These are phyloP conservation scores for Aspergillus amoenus DNA, from an alignment of 2,329 filamentous ascomycete species.

Conservation along the genomic window DNA sequence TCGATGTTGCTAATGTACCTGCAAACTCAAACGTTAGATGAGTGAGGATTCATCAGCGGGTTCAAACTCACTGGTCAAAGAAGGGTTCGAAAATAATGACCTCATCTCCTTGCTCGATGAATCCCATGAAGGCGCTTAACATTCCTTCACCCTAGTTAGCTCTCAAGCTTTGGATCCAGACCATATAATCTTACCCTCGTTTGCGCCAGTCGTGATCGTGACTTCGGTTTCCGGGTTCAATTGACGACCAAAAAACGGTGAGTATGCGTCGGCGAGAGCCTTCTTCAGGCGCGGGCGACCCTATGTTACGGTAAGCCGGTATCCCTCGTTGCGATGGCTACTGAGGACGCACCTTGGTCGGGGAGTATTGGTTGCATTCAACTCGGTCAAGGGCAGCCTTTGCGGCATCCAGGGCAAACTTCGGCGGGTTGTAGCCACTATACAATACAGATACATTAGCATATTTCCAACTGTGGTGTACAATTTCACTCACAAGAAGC, in stretches of 20 bases:
- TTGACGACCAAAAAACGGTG: slow-evolving; percentile 77
- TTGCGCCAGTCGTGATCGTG: slow-evolving; percentile 76
- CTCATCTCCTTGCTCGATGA: slow-evolving; percentile 90
- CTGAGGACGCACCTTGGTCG: slow-evolving; percentile 65
- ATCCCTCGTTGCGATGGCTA: neutral
- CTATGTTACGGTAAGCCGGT: slow-evolving; percentile 31
- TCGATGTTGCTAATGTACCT: slow-evolving; percentile 96
- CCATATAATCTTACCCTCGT: slow-evolving; percentile 42
- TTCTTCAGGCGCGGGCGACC: slow-evolving; percentile 88
- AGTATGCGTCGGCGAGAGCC: slow-evolving; percentile 89
- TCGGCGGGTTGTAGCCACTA: slow-evolving; percentile 84
- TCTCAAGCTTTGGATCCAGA: neutral
- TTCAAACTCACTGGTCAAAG: slow-evolving; percentile 77
- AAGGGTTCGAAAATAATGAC: slow-evolving; percentile 98
- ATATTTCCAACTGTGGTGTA: neutral
- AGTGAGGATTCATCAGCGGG: neutral
- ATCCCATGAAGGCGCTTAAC: slow-evolving; percentile 97
- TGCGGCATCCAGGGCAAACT: slow-evolving; percentile 87
- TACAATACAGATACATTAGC: neutral
- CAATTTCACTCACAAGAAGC: slow-evolving; percentile 49
- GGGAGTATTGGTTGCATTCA: slow-evolving; percentile 98
- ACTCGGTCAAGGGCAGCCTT: slow-evolving; percentile 86
- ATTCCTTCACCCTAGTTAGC: slow-evolving; percentile 59
- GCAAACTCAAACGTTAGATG: neutral
- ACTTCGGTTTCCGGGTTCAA: slow-evolving; percentile 90